phyloP scores from a whole-genome alignment of 257 asterid species.

The Petrea volubilis region DNA sequence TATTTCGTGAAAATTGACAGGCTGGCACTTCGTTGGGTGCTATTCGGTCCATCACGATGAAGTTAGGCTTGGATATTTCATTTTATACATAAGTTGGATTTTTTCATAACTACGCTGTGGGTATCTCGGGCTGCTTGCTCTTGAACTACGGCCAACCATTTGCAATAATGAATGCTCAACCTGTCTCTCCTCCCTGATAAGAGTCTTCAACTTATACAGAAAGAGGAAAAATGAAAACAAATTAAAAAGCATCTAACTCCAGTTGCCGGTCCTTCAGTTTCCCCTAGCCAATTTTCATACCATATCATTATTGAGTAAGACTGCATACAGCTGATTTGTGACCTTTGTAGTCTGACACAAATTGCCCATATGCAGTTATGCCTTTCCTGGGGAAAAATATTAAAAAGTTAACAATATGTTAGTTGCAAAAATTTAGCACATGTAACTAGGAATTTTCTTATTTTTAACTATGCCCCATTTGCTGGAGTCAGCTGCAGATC shows the following conservation, averaged over 20 bases:
- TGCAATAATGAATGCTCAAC: conserved; percentile 1
- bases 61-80: not conserved
- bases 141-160: not conserved
- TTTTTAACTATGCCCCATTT: not conserved
- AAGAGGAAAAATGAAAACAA: not conserved
- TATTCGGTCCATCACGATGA: not conserved
- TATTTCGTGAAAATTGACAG: not conserved
- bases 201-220: not conserved
- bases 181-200: not conserved
- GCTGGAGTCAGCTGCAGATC: not conserved
- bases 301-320: not conserved
- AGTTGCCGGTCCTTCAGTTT: not conserved
- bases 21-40: not conserved
- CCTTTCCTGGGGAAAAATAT: not conserved
- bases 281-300: not conserved
- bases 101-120: not conserved
- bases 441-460: not conserved
- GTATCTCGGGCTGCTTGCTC: conserved; percentile 11
- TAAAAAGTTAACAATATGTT: not conserved
- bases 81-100: not conserved
- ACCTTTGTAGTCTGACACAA: conserved; percentile 2
- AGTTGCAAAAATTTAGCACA: not conserved
- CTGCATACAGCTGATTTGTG: not conserved
- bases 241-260: not conserved
- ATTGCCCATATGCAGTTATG: not conserved